phyloP scores from a whole-genome alignment of 352 stramenopile species.

The Globisporangium heterothallicum region DNA sequence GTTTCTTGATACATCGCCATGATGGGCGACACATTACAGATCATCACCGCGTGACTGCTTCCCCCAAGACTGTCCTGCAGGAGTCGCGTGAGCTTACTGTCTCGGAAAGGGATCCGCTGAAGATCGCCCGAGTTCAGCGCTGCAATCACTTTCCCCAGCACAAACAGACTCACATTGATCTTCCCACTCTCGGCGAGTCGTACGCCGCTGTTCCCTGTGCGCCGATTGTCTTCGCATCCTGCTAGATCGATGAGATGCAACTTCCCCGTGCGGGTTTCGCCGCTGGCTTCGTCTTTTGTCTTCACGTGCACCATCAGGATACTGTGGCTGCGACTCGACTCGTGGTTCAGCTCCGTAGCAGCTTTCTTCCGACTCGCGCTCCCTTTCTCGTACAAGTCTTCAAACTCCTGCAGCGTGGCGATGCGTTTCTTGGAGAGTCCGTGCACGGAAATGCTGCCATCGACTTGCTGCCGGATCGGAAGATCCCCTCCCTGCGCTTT shows the following conservation, averaged over 20 bases:
- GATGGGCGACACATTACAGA: slow-evolving; percentile 30
- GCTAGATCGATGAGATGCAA: slow-evolving; percentile 44
- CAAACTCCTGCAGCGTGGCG: slow-evolving; percentile 22
- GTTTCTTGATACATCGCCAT: slow-evolving; percentile 25
- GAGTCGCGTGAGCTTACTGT: slow-evolving; percentile 71
- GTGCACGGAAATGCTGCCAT: slow-evolving; percentile 27
- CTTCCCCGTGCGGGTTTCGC: slow-evolving; percentile 19
- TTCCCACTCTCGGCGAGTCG: slow-evolving; percentile 27
- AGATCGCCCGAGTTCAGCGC: slow-evolving; percentile 59
- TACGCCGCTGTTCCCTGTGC: slow-evolving; percentile 25
- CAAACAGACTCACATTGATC: slow-evolving; percentile 79
- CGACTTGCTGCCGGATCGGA: slow-evolving; percentile 29
- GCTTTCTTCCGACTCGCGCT: slow-evolving; percentile 19
- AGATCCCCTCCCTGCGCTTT: slow-evolving; percentile 24
- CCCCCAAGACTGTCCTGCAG: slow-evolving; percentile 47
- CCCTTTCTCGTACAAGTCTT: slow-evolving; percentile 26
- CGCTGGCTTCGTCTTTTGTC: slow-evolving; percentile 5
- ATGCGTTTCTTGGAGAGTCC: slow-evolving; percentile 27
- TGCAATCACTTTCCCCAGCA: slow-evolving; percentile 72
- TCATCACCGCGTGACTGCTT: slow-evolving; percentile 35
- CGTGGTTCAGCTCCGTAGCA: slow-evolving; percentile 60
- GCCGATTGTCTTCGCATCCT: slow-evolving; percentile 31
- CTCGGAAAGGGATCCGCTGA: slow-evolving; percentile 64
- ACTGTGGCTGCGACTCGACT: slow-evolving; percentile 70
- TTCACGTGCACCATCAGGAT: slow-evolving; percentile 68